Conservation (phyloP, 805 yeast species). For the Hanseniaspora taiwanica region DNA sequence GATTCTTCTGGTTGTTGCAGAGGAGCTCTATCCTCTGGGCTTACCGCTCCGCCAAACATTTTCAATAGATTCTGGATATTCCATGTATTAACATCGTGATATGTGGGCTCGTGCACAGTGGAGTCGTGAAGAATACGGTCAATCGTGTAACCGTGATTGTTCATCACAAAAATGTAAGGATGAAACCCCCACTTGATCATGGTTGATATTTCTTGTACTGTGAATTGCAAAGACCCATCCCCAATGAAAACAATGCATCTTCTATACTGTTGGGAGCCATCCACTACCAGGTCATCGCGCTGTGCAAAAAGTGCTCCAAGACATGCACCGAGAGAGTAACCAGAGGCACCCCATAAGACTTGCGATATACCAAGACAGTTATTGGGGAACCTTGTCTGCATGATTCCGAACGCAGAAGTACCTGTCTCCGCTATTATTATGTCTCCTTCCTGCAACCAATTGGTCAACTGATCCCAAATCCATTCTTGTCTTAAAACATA, state of each 20-base stretch:
- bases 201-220: slow-evolving; percentile 52
- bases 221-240: slow-evolving; percentile 56
- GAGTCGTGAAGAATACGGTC: slow-evolving; percentile 40
- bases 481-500: slow-evolving; percentile 27
- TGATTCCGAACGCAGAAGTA: slow-evolving; percentile 49
- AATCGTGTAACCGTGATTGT: slow-evolving; percentile 55
- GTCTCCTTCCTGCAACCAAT: slow-evolving; percentile 43
- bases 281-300: slow-evolving; percentile 24
- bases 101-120: slow-evolving; percentile 16
- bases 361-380: slow-evolving; percentile 42
- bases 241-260: slow-evolving; percentile 51
- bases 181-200: slow-evolving; percentile 39
- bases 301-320: slow-evolving; percentile 50
- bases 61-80: slow-evolving; percentile 32
- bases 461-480: slow-evolving; percentile 38
- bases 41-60: slow-evolving; percentile 42
- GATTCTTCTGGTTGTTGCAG: too few species aligned
- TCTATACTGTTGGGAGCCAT: slow-evolving; percentile 23
- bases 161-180: slow-evolving; percentile 47
- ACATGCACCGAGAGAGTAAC: slow-evolving; percentile 52
- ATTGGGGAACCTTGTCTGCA: slow-evolving; percentile 42
- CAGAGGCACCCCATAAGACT: slow-evolving; percentile 54
- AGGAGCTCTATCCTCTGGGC: slow-evolving; percentile 8
- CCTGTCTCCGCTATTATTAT: slow-evolving; percentile 52
- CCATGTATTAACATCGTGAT: slow-evolving; percentile 56